Base-by-base conservation (phyloP, 768 basidiomycete species). In the Megacollybia marginata region DNA sequence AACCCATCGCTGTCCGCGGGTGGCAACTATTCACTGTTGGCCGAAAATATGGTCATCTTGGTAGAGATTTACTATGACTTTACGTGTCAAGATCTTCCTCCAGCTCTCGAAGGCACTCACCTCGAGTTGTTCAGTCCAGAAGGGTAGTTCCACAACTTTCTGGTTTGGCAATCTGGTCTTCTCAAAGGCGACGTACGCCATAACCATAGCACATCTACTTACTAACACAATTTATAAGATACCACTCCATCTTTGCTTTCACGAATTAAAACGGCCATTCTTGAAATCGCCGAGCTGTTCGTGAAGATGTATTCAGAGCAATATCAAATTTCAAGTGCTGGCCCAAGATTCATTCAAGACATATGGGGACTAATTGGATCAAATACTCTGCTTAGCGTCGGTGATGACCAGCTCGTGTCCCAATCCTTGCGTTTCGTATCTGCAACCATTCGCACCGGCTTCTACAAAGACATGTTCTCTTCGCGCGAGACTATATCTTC, bases 51-150 rank as follows among this genome's bases (percentile, higher is more conserved):
- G 75, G 78, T 84, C 16, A 72, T 92, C 7, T 73, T 96, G 13
- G 73, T 88, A 15, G 88, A 94, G 33, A 80, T 98, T 20, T 98
- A 86, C 70, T 87, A 93, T 59, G 96, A 98, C 65, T 80, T 99
- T 55, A 92, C 88, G 2, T 89, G 88, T 56, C 95, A 98, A 55
- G 96, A 99, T 67, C 73, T 98, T 15, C 96, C 94, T 4, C 92
- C 92, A 12, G 86, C 83, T 55, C 84, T 99, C 57, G 96, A 99
- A 62, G 96, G 97, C 59, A 72, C 82, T 23, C 82, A 93, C 51
- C 70, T 76, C 16, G 79, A 86, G 52, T 96, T 95, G 64, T 96
- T 97, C 65, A 83, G 75, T 4, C 71, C 82, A 1, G 69, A 69
- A 0, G 88, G 88, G 1, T 83, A 82, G 71, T 87, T 97, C 62